Percentiles rank a stretch among this genome's conserved stretches.
These are phyloP conservation scores for Poterioochromonas sp. DNA, from an alignment of 352 stramenopile species.

Conservation along the genomic window DNA sequence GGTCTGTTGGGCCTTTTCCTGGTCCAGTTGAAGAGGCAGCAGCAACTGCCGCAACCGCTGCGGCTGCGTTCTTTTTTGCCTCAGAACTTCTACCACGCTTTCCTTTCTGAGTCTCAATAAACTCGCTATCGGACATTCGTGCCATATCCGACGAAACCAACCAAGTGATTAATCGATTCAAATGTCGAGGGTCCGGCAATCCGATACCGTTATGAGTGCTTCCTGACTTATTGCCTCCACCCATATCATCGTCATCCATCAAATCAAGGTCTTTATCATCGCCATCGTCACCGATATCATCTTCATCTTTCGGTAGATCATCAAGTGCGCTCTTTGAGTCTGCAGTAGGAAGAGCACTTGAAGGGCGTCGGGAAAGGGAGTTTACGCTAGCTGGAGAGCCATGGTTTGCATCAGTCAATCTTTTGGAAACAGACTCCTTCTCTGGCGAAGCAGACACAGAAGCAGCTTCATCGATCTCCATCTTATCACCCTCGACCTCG, in stretches of 20 bases:
- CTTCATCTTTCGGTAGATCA: neutral
- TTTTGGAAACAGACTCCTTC: too few relatives aligned
- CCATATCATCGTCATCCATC: slow-evolving; percentile 2
- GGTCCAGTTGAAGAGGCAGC: too few relatives aligned
- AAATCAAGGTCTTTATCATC: neutral
- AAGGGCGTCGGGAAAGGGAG: too few relatives aligned
- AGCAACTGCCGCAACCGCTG: too few relatives aligned
- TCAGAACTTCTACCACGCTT: neutral
- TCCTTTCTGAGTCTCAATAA: neutral
- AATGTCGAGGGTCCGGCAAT: slow-evolving; percentile 3
- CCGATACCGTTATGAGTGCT: neutral
- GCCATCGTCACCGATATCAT: neutral
- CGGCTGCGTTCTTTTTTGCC: neutral
- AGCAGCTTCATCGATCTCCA: neutral
- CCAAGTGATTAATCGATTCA: slow-evolving; percentile 5
- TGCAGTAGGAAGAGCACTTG: neutral
- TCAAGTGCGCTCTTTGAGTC: neutral
- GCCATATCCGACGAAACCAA: slow-evolving; percentile 1
- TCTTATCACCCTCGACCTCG: neutral
- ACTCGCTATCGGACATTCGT: neutral
- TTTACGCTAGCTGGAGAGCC: too few relatives aligned
- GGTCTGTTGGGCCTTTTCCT: too few relatives aligned
- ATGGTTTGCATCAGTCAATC: too few relatives aligned
- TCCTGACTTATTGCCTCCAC: too few relatives aligned
- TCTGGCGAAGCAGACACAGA: too few relatives aligned